These are phyloP conservation scores for Boletus sensibilis DNA, from an alignment of 768 basidiomycete species.

Conservation along the genomic window DNA sequence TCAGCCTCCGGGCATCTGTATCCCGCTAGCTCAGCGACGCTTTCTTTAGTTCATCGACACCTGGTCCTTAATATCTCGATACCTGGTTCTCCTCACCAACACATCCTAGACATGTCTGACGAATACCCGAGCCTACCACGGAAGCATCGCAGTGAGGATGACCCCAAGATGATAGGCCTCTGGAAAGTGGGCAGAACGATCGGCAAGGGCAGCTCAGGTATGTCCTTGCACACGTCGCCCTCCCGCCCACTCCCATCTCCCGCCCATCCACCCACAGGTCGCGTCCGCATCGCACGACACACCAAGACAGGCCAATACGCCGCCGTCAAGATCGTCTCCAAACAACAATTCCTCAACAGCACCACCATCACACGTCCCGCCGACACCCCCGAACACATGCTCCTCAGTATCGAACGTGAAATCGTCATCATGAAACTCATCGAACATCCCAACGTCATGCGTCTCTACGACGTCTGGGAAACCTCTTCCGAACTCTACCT, in stretches of 20 bases:
- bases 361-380: constrained; percentile 54
- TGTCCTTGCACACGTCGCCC: constrained; percentile 11
- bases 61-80: not conserved
- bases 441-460: constrained; percentile 92
- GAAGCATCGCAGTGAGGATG: constrained; percentile 34
- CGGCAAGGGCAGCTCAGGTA: constrained; percentile 79
- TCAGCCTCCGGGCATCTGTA: constrained; percentile 19
- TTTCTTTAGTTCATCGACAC: not conserved
- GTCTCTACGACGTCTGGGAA: constrained; percentile 96
- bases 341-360: constrained; percentile 61
- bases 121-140: constrained; percentile 31
- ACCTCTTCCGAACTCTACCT: constrained; percentile 85
- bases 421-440: constrained; percentile 98
- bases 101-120: constrained; percentile 24
- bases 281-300: constrained; percentile 86
- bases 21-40: not conserved
- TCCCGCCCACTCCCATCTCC: not conserved
- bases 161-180: constrained; percentile 69
- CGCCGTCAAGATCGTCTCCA: constrained; percentile 93
- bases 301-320: constrained; percentile 86
- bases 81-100: constrained; percentile 19
- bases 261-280: constrained; percentile 50
- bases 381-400: constrained; percentile 72
- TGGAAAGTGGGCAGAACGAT: constrained; percentile 88
- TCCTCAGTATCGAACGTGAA: constrained; percentile 85